Evolutionary conservation across 345 rosid genomes (phyloP).

Genomic region (Citrus maxima): DNA sequence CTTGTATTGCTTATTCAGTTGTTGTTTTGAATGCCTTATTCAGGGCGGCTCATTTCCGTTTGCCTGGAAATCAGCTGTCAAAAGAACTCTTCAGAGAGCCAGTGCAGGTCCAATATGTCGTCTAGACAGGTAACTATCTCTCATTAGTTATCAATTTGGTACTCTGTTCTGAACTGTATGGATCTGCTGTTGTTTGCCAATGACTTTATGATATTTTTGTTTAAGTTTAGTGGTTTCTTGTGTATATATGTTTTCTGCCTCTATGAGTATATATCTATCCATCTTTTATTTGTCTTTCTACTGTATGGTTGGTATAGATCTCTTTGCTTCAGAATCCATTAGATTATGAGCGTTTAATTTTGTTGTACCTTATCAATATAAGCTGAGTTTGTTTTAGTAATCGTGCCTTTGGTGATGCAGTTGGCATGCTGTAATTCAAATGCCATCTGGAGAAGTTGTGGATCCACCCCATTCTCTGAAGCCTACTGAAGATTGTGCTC

Average conservation of each 20-base stretch:
- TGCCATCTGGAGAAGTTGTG: slow-evolving; percentile 62
- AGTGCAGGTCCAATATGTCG: slow-evolving; percentile 52
- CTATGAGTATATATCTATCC: not conserved
- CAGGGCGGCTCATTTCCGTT: slow-evolving; percentile 98
- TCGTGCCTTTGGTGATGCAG: slow-evolving; percentile 39
- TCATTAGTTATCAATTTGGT: not conserved
- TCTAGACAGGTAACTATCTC: slow-evolving; percentile 62
- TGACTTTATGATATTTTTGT: not conserved
- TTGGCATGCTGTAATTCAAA: slow-evolving; percentile 69
- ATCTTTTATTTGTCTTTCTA: not conserved
- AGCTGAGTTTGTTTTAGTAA: not conserved
- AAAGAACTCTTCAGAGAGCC: slow-evolving; percentile 70
- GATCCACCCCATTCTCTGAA: slow-evolving; percentile 80
- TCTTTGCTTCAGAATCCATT: not conserved
- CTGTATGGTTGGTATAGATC: not conserved
- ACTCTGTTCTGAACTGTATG: not conserved
- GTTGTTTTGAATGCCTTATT: slow-evolving; percentile 19
- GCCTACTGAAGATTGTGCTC: slow-evolving; percentile 50
- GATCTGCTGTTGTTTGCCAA: not conserved
- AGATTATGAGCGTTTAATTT: not conserved
- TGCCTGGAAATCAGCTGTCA: slow-evolving; percentile 91
- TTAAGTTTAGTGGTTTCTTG: not conserved
- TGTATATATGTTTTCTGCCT: not conserved
- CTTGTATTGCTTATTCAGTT: slow-evolving; percentile 13
- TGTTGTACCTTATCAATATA: not conserved